phyloP scores from a whole-genome alignment of 352 stramenopile species.

The Pythium angustatum region DNA sequence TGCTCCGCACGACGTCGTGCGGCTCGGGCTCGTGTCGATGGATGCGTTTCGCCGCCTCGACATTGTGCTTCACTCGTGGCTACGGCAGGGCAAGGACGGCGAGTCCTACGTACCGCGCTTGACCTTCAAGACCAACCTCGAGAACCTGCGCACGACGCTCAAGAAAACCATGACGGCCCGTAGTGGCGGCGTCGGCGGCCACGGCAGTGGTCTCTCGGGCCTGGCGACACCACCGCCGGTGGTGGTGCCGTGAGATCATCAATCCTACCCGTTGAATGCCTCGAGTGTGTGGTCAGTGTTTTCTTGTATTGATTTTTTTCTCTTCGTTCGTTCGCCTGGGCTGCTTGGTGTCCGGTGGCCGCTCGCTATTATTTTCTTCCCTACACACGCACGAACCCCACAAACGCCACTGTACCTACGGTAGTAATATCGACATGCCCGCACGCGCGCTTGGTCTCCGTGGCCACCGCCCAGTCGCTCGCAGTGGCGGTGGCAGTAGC shows the following conservation, averaged over 20 bases:
- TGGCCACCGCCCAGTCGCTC: no score
- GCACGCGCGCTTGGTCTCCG: no score
- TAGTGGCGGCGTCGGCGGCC: background rate
- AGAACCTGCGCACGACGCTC: constrained; percentile 24
- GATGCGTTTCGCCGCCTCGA: constrained; percentile 48
- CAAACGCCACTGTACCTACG: no score
- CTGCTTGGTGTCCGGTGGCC: background rate
- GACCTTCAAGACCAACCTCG: constrained; percentile 29
- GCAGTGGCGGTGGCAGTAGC: no score
- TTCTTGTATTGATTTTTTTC: constrained; percentile 10
- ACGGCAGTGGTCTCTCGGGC: background rate
- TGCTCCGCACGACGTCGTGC: constrained; percentile 13
- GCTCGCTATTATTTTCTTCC: background rate
- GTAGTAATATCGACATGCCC: no score
- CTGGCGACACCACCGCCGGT: constrained; percentile 7
- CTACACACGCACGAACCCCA: constrained; percentile 3
- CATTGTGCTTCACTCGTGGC: constrained; percentile 36
- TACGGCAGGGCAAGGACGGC: constrained; percentile 30
- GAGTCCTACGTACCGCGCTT: constrained; percentile 15
- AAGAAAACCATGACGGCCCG: constrained; percentile 28
- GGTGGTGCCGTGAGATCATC: background rate
- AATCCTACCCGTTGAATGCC: no score
- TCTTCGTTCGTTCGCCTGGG: background rate
- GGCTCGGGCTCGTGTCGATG: constrained; percentile 8
- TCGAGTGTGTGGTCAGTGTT: background rate